Base-by-base conservation (phyloP, 1,284 basidiomycete species). In the Ustilago lituana region DNA sequence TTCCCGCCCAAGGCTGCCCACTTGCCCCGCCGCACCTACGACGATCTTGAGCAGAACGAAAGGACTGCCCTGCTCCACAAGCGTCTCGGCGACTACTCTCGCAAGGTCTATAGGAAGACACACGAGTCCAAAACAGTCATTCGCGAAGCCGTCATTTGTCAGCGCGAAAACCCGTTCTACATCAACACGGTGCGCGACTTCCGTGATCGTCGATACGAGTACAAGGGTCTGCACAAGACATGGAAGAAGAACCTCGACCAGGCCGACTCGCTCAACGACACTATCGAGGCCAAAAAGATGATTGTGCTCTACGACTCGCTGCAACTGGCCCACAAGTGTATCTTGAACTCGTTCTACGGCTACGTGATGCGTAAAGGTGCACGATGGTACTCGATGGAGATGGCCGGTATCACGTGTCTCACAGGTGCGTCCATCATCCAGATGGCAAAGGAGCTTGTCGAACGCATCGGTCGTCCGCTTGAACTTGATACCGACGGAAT, bases 361-460 rank as follows among this genome's bases (percentile, higher is more conserved):
- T 99, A 98, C 79, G 96, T 99, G 83, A 99, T 98, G 96, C 90
- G 95, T 33, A 99, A 99, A 82, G 96, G 96, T 57, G 96, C 96
- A 15, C 87, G 96, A 20, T 99, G 96, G 96, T 95, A 98, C 84
- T 98, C 94, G 33, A 98, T 99, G 96, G 96, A 99, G 85, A 99
- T 99, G 96, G 96, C 96, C 0, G 96, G 96, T 19, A 98, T 99
- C 76, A 99, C 96, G 9, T 99, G 96, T 84, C 85, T 98, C 44
- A 98, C 96, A 0, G 96, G 96, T n/a, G 94, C 96, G 6, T 93
- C 89, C 4, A 98, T 99, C 84, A 99, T 99, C 76, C 96, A 99
- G 83, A 95, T 98, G 93, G 96, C 96, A n/a, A 89, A 96, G 33
- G 91, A 95, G 66, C 75, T 84, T 23, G 96, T 99, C 23, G 96